These are phyloP conservation scores for Picochlorum sp. DNA, from an alignment of 139 green algal species.

Conservation along the genomic window DNA sequence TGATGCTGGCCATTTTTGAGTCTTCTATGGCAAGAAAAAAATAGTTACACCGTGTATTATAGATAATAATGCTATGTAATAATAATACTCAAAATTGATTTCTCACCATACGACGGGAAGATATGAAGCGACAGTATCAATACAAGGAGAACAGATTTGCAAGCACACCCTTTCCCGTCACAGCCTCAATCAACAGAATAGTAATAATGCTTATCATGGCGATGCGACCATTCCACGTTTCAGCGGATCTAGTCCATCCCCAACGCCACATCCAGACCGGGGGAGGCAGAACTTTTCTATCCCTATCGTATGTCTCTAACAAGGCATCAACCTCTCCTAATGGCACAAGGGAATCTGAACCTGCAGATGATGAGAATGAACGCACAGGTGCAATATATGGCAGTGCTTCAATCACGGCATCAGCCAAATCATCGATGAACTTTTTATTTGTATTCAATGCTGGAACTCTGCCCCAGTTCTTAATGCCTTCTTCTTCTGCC, in stretches of 20 bases:
- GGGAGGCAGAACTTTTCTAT: slow-evolving; percentile 71
- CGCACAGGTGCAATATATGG: slow-evolving; percentile 78
- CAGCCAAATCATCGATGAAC: slow-evolving; percentile 96
- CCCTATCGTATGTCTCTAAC: slow-evolving; percentile 88
- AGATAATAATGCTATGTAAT: too few relatives aligned
- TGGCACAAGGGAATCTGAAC: slow-evolving; percentile 57
- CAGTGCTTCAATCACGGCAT: slow-evolving; percentile 87
- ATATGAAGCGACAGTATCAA: neutral
- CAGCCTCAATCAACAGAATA: slow-evolving; percentile 71
- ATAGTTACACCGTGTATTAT: too few relatives aligned
- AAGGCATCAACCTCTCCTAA: slow-evolving; percentile 77
- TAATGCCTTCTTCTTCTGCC: slow-evolving; percentile 67
- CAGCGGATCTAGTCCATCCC: slow-evolving; percentile 88
- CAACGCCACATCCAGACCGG: slow-evolving; percentile 77
- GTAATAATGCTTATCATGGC: slow-evolving; percentile 58
- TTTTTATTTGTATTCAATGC: slow-evolving; percentile 83
- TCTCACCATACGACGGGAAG: neutral
- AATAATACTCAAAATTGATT: neutral
- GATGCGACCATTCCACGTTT: slow-evolving; percentile 91
- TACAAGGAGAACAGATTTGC: slow-evolving; percentile 2
- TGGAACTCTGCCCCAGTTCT: slow-evolving; percentile 90
- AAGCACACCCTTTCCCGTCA: slow-evolving; percentile 57
- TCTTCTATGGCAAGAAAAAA: too few relatives aligned
- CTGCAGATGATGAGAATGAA: slow-evolving; percentile 2
- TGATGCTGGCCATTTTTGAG: neutral